These are phyloP conservation scores for Astragalus glycyphyllos DNA, from an alignment of 306 rosid species.

Conservation along the genomic window DNA sequence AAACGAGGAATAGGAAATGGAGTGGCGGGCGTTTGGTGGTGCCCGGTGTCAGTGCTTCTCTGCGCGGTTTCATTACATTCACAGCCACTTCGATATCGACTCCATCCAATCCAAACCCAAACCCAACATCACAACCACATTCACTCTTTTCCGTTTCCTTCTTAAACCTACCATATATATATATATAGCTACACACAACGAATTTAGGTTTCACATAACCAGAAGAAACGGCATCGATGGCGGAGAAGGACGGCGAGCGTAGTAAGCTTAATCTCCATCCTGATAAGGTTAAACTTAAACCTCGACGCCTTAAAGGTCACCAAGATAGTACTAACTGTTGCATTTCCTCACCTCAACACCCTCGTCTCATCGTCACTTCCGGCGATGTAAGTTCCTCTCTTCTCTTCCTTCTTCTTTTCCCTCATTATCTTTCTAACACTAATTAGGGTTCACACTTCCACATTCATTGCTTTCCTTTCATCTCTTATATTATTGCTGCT, in stretches of 20 bases:
- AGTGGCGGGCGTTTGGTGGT: neutral
- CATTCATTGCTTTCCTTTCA: neutral
- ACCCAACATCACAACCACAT: neutral
- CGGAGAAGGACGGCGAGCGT: conserved; percentile 9
- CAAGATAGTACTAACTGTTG: conserved; percentile 72
- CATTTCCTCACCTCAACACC: conserved; percentile 67
- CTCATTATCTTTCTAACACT: neutral
- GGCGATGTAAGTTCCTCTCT: conserved; percentile 61
- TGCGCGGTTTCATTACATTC: conserved; percentile 11
- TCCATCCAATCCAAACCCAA: neutral
- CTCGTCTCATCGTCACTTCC: conserved; percentile 73
- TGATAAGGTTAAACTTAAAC: conserved; percentile 28
- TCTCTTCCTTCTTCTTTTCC: neutral
- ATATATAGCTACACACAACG: neutral
- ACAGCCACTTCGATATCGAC: neutral
- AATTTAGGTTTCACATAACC: conserved; percentile 17
- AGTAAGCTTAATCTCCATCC: neutral
- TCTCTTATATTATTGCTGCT: neutral
- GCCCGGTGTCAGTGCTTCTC: conserved; percentile 9
- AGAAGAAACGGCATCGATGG: conserved; percentile 25
- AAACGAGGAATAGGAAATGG: neutral
- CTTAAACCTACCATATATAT: neutral
- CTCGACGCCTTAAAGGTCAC: conserved; percentile 80
- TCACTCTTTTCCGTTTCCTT: neutral
- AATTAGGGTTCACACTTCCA: conserved; percentile 23